Evolutionary conservation across 1,139 yeast genomes (phyloP), one percentile per base, ranked within the genome.

Genomic region (Blastobotrys aristatus): DNA sequence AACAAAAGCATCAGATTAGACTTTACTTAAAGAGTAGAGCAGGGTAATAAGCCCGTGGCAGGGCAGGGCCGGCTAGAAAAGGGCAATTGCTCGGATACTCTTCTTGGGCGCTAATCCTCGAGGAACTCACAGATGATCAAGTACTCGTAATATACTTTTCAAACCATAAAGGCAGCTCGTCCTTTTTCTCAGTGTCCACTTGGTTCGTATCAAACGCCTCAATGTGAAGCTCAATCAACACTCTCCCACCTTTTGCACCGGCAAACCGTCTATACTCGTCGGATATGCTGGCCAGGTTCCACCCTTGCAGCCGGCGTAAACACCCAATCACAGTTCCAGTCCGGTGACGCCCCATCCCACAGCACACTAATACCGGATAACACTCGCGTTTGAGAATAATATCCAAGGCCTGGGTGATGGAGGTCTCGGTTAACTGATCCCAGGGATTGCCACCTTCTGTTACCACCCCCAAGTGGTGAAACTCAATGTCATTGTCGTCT

Each of bases 281-380:
- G 50, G 90, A 80, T 2, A 90, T 94, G 66, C 95, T 76, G 11
- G 97, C 96, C 61, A 90, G 71, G 61, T 92, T 92, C 98, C 98
- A 92, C 18, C 95, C 92, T 71, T 90, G 96, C 26, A 92, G 69
- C 53, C 96, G 74, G 54, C 98, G 72, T 44, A 92, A 70, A 65
- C 97, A 92, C 1, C 98, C 98, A 49, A 92, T 79, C 2, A 92
- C 96, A 0, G 97, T 89, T 0, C 98, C 98, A 0, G 97, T 89
- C 52, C 97, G 75, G 65, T 92, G 97, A 56, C 97, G 73, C 0
- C 98, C 98, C 97, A 90, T 90, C 11, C 97, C 96, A 61, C 97
- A 92, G 66, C 97, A 90, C 6, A 89, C 92, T 44, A 92, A 69
- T 53, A 90, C 59, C 0, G 98, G 97, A 59, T 87, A 86, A 62